phyloP scores from a whole-genome alignment of 768 basidiomycete species.

The Suillus alpinus region DNA sequence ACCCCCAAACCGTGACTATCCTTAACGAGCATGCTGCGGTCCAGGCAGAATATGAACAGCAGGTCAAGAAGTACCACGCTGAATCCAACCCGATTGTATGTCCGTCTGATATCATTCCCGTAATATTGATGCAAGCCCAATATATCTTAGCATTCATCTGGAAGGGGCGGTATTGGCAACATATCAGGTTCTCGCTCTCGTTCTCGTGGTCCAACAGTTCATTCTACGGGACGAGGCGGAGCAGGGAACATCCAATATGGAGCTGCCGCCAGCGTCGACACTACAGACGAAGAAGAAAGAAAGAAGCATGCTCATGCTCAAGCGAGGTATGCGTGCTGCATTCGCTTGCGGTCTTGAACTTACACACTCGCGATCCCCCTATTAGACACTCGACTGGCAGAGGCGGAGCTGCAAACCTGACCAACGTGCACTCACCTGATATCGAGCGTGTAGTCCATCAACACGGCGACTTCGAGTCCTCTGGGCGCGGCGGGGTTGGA shows the following conservation, averaged over 20 bases:
- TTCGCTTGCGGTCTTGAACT: not conserved
- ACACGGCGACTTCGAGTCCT: conserved; percentile 33
- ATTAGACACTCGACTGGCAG: conserved; percentile 65
- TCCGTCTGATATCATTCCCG: conserved; percentile 1
- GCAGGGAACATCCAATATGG: conserved; percentile 52
- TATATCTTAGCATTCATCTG: conserved; percentile 50
- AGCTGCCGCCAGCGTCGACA: conserved; percentile 15
- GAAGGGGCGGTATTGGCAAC: conserved; percentile 67
- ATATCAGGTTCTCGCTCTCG: conserved; percentile 52
- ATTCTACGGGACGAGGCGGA: conserved; percentile 63
- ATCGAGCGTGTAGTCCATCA: conserved; percentile 33
- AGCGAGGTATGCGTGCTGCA: conserved; percentile 38
- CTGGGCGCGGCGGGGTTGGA: conserved; percentile 61
- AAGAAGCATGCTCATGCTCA: conserved; percentile 29
- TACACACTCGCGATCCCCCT: conserved; percentile 3
- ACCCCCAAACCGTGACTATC: conserved; percentile 24
- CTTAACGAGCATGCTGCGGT: conserved; percentile 22
- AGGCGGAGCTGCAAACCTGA: conserved; percentile 65
- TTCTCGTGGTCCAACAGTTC: conserved; percentile 39
- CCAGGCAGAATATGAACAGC: conserved; percentile 24
- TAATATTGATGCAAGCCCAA: conserved; percentile 1
- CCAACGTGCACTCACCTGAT: conserved; percentile 33
- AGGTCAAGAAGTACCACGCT: conserved; percentile 23
- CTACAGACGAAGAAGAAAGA: conserved; percentile 35
- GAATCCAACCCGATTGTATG: conserved; percentile 36